Conservation (phyloP, 352 stramenopile genomes). For the Phytophthora fragariaefolia region DNA sequence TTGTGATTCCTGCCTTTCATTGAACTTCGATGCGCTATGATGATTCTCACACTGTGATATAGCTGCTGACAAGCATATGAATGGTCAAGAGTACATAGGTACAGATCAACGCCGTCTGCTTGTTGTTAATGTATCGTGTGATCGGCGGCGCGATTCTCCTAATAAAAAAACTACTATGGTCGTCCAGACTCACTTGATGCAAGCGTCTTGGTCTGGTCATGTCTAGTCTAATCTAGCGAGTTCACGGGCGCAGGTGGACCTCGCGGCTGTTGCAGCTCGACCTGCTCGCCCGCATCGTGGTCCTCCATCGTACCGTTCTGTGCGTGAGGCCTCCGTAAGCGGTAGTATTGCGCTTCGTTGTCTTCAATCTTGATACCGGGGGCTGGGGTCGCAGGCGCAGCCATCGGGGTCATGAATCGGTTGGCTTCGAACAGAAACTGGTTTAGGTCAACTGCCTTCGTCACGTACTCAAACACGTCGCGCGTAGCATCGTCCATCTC, state of each 20-base stretch:
- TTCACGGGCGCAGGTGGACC: constrained; percentile 29
- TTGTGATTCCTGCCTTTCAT: constrained; percentile 7
- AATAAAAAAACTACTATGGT: constrained; percentile 36
- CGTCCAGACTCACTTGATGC: constrained; percentile 18
- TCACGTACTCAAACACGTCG: constrained; percentile 57
- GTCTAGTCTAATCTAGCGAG: constrained; percentile 37
- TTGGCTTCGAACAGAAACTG: constrained; percentile 77
- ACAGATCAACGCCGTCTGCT: constrained; percentile 15
- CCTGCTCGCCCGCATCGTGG: constrained; percentile 13
- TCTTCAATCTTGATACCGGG: not conserved
- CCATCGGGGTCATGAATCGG: constrained; percentile 54
- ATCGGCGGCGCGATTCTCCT: constrained; percentile 15
- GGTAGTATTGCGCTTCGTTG: constrained; percentile 8
- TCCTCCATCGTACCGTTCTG: constrained; percentile 24
- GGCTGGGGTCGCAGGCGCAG: not conserved
- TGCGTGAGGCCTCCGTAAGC: constrained; percentile 15
- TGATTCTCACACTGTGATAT: not conserved
- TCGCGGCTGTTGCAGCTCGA: constrained; percentile 27
- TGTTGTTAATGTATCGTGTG: constrained; percentile 28
- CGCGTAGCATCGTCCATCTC: constrained; percentile 60
- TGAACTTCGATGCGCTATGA: not conserved
- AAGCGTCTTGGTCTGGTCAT: constrained; percentile 18
- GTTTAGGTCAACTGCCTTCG: constrained; percentile 68
- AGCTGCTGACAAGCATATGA: constrained; percentile 21
- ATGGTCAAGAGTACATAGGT: constrained; percentile 24